phyloP scores from a whole-genome alignment of 805 yeast species.

The Groenewaldozyma tartarivorans region DNA sequence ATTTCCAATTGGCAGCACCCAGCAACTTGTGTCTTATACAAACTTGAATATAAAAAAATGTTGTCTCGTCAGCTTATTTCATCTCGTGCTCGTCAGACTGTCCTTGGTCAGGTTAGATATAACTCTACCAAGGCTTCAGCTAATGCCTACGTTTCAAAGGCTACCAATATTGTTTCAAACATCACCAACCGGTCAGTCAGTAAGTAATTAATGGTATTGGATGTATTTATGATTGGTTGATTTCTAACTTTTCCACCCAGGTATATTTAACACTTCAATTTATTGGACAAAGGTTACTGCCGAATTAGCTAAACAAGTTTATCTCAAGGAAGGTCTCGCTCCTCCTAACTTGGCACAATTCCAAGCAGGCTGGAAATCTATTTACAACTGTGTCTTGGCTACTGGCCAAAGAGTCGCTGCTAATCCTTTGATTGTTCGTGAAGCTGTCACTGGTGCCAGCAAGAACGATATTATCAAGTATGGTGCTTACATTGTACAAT shows the following conservation, averaged over 20 bases:
- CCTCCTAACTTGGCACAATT: slow-evolving; percentile 79
- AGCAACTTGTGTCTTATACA: too few species aligned
- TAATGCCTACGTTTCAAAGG: not conserved
- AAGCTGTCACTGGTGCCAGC: slow-evolving; percentile 34
- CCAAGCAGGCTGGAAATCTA: slow-evolving; percentile 57
- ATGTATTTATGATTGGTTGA: not conserved
- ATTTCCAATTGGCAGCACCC: too few species aligned
- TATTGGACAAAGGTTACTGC: slow-evolving; percentile 70
- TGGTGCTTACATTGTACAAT: slow-evolving; percentile 71
- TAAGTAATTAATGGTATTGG: not conserved
- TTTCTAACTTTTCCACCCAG: slow-evolving; percentile 17
- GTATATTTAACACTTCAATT: slow-evolving; percentile 45
- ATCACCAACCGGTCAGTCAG: not conserved
- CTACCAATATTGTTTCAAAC: not conserved
- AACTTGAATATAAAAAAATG: too few species aligned
- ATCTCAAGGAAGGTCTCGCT: slow-evolving; percentile 84
- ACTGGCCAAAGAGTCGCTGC: slow-evolving; percentile 28
- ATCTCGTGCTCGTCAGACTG: not conserved
- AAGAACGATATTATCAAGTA: slow-evolving; percentile 46
- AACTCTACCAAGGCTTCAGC: not conserved
- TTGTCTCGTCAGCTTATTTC: too few species aligned
- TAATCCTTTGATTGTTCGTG: slow-evolving; percentile 41
- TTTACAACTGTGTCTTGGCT: slow-evolving; percentile 37
- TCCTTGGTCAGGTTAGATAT: not conserved
- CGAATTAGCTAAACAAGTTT: slow-evolving; percentile 66